A percentile compares a stretch with the other conserved stretches of the same genome.
Evolutionary conservation across 371 early-diverging fungal genomes (phyloP).

Genomic region (Mucor mucedo): DNA sequence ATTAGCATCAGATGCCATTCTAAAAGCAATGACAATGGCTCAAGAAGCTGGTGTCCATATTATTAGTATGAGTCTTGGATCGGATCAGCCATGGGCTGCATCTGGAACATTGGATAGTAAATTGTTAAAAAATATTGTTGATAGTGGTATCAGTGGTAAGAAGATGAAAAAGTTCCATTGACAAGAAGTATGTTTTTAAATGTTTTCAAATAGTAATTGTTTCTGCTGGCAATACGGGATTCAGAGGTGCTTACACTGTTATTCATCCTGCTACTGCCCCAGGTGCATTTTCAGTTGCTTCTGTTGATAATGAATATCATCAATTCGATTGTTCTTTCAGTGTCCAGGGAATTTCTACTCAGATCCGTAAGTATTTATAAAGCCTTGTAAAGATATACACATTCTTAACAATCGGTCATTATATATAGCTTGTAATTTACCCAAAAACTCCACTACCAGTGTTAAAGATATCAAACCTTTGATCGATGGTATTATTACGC

Average conservation of each 20-base stretch:
- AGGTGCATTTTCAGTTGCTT: conserved; percentile 59
- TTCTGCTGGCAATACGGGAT: conserved; percentile 68
- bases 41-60: conserved; percentile 59
- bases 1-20: conserved; percentile 62
- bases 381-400: too few species aligned
- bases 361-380: background rate
- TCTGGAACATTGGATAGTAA: conserved; percentile 21
- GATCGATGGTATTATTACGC: too few species aligned
- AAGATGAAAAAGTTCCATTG: too few species aligned
- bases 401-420: too few species aligned
- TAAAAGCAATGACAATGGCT: conserved; percentile 38
- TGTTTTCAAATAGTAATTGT: conserved; percentile 41
- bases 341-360: background rate
- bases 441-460: too few species aligned
- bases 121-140: conserved; percentile 10
- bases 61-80: conserved; percentile 72
- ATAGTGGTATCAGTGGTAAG: conserved; percentile 32
- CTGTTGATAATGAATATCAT: conserved; percentile 49
- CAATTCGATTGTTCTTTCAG: background rate
- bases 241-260: conserved; percentile 52
- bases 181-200: too few species aligned
- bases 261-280: conserved; percentile 50
- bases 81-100: conserved; percentile 43
- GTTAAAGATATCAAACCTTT: too few species aligned
- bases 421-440: too few species aligned